phyloP scores from a whole-genome alignment of 2,329 filamentous ascomycete species.

The Aureobasidium uvarum region DNA sequence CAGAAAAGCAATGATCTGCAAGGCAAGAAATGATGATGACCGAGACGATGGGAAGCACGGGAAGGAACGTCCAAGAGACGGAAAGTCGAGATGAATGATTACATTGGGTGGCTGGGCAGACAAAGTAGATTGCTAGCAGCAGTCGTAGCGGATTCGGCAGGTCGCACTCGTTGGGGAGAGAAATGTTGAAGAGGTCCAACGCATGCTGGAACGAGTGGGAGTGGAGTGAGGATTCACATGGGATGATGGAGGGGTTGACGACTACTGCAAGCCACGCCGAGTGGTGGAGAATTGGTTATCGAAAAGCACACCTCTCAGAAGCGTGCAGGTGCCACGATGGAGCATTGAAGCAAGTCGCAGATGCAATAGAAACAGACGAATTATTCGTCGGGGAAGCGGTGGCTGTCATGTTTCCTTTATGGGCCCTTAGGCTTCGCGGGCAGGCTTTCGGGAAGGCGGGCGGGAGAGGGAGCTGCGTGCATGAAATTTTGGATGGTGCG shows the following conservation, averaged over 20 bases:
- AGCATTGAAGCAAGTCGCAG: background rate
- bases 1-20: conserved; percentile 8
- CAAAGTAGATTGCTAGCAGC: background rate
- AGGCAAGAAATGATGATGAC: background rate
- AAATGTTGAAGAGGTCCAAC: conserved; percentile 6
- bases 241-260: conserved; percentile 6
- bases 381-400: conserved; percentile 10
- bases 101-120: conserved; percentile 6
- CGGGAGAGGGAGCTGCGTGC: background rate
- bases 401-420: conserved; percentile 1
- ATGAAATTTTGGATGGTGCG: conserved; percentile 17
- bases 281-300: conserved; percentile 3
- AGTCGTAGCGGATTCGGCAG: background rate
- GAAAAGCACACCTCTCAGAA: background rate
- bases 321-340: background rate
- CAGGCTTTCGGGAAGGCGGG: background rate
- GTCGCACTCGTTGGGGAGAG: conserved; percentile 22
- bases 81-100: background rate
- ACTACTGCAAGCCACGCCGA: conserved; percentile 24
- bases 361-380: background rate
- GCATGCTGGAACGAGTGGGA: conserved; percentile 20
- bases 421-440: background rate
- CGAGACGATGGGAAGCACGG: background rate
- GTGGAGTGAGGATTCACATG: conserved; percentile 24
- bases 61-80: background rate